These are phyloP conservation scores for Talaromyces ruber DNA, from an alignment of 495 filamentous ascomycete genomes.

Conservation along the genomic window DNA sequence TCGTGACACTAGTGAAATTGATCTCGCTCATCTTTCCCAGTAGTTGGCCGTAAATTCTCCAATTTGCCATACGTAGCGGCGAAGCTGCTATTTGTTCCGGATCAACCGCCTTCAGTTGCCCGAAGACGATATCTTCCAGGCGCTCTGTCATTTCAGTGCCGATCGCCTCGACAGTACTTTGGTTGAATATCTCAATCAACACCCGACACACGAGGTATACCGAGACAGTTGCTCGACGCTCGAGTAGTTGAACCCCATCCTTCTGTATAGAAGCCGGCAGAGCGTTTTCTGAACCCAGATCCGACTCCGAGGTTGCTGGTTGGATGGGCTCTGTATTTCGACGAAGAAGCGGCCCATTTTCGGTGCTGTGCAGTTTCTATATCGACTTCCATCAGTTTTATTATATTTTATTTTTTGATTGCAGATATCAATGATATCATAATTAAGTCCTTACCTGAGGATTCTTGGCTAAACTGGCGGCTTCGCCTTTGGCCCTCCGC, in stretches of 20 bases:
- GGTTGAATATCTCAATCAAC: conserved; percentile 84
- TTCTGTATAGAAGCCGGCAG: conserved; percentile 30
- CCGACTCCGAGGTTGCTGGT: conserved; percentile 14
- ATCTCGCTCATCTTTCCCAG: conserved; percentile 91
- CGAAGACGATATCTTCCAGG: conserved; percentile 89
- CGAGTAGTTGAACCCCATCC: conserved; percentile 63
- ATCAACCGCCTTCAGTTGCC: conserved; percentile 80
- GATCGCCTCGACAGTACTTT: conserved; percentile 74
- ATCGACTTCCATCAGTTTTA: not conserved
- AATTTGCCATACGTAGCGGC: conserved; percentile 80
- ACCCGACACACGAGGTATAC: conserved; percentile 94
- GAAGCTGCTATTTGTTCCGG: conserved; percentile 71
- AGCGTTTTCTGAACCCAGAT: conserved; percentile 16
- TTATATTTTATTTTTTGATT: no score
- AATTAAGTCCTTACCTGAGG: conserved; percentile 43
- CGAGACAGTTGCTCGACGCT: conserved; percentile 81
- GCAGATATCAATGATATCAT: not conserved
- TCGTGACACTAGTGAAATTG: conserved; percentile 75
- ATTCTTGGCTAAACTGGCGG: conserved; percentile 52
- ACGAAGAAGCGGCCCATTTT: conserved; percentile 34
- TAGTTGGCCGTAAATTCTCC: conserved; percentile 85
- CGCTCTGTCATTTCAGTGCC: conserved; percentile 83
- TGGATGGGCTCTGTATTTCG: conserved; percentile 49
- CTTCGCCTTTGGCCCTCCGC: conserved; percentile 90
- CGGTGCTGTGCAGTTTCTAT: conserved; percentile 19